Evolutionary conservation across 306 rosid genomes (phyloP).

Genomic region (Pyrus communis): DNA sequence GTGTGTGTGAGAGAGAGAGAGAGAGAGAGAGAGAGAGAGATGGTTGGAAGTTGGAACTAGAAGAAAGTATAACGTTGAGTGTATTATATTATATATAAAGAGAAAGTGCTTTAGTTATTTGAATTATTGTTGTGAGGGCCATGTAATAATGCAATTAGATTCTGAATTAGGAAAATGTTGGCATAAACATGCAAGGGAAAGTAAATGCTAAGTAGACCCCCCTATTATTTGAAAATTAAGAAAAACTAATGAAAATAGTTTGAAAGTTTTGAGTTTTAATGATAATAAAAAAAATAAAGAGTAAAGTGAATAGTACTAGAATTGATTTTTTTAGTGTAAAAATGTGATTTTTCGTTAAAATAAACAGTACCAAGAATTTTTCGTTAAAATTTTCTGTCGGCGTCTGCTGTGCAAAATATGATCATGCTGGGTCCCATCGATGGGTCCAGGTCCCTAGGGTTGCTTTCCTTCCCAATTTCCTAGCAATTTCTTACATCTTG

Average conservation of each 20-base stretch:
- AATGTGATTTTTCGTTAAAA: too few relatives aligned
- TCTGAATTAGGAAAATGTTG: not conserved
- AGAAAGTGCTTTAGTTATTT: too few relatives aligned
- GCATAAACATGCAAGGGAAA: not conserved
- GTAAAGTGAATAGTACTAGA: accelerated
- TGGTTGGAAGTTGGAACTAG: not conserved
- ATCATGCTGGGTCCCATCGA: not conserved
- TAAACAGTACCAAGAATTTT: accelerated
- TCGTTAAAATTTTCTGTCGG: not conserved
- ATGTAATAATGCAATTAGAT: not conserved
- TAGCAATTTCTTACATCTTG: not conserved
- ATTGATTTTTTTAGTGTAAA: too few relatives aligned
- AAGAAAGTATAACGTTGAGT: too few relatives aligned
- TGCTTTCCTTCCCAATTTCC: not conserved
- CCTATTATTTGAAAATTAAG: not conserved
- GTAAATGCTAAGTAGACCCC: not conserved
- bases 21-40: not conserved
- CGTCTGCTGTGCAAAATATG: not conserved
- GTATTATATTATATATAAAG: too few relatives aligned
- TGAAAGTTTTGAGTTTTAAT: too few relatives aligned
- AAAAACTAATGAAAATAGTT: too few relatives aligned
- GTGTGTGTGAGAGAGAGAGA: not conserved
- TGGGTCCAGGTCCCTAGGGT: not conserved
- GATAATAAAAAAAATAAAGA: accelerated
- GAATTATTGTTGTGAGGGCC: not conserved